Conservation (phyloP, 805 yeast genomes). For the Zygotorulaspora danielsina region DNA sequence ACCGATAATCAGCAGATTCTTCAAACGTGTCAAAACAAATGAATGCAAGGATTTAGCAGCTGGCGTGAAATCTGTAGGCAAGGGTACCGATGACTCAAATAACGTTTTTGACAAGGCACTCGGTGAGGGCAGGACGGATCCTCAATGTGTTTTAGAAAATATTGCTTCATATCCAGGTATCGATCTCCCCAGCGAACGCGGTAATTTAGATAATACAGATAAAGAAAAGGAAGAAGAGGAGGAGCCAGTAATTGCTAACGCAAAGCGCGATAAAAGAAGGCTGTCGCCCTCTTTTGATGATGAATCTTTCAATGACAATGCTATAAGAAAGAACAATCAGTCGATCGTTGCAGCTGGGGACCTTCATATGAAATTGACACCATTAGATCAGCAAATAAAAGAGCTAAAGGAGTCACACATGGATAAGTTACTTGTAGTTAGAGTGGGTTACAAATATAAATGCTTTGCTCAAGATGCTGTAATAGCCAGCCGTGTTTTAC, state of each 20-base stretch:
- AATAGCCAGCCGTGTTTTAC: slow-evolving; percentile 58
- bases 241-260: too few relatives aligned
- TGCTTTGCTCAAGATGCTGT: slow-evolving; percentile 83
- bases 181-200: background rate
- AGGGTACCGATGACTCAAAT: slow-evolving; percentile 1
- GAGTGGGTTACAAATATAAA: slow-evolving; percentile 89
- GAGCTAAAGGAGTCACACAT: slow-evolving; percentile 55
- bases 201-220: slow-evolving; percentile 4
- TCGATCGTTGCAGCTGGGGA: background rate
- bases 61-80: slow-evolving; percentile 2
- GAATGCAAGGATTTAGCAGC: background rate
- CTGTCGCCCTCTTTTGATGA: background rate
- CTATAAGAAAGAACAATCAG: slow-evolving; percentile 3
- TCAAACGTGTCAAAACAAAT: slow-evolving; percentile 14
- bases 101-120: background rate
- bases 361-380: slow-evolving; percentile 47
- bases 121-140: background rate
- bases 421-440: slow-evolving; percentile 73
- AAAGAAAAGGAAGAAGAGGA: slow-evolving; percentile 10
- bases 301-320: background rate
- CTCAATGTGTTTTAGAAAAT: background rate
- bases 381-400: slow-evolving; percentile 73
- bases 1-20: slow-evolving; percentile 33
- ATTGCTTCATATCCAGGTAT: background rate
- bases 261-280: slow-evolving; percentile 2